These are phyloP conservation scores for Poterioochromonas sp. DNA, from an alignment of 352 stramenopile species.

Conservation along the genomic window DNA sequence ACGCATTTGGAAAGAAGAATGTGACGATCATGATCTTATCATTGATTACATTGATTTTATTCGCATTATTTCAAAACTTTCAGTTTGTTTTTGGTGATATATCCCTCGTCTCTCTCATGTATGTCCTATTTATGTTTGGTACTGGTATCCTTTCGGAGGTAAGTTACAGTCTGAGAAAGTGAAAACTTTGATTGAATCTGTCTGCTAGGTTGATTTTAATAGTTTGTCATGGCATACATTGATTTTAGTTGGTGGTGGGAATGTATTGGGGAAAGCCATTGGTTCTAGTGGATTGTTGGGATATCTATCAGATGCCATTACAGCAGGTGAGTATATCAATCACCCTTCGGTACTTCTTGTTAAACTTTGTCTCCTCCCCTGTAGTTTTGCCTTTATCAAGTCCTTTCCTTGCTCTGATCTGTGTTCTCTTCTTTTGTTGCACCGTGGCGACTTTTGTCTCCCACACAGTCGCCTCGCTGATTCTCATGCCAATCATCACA, in stretches of 20 bases:
- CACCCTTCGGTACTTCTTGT: no score
- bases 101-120: constrained; percentile 75
- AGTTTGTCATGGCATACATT: constrained; percentile 84
- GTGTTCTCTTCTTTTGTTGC: constrained; percentile 69
- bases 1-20: constrained; percentile 64
- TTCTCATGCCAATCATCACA: constrained; percentile 73
- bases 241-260: constrained; percentile 77
- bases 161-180: background rate
- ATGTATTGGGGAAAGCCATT: constrained; percentile 72
- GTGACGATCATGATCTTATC: constrained; percentile 74
- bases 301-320: constrained; percentile 38
- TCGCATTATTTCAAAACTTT: constrained; percentile 70
- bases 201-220: constrained; percentile 77
- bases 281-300: constrained; percentile 41
- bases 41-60: constrained; percentile 74
- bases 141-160: constrained; percentile 39
- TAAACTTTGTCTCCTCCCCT: no score
- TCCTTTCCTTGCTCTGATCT: constrained; percentile 69
- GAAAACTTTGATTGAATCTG: no score
- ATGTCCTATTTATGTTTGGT: constrained; percentile 60
- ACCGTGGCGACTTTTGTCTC: constrained; percentile 81
- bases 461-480: constrained; percentile 79
- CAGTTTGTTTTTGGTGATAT: constrained; percentile 74
- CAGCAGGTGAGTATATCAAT: no score
- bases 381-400: constrained; percentile 55